Conservation (phyloP, 2,329 filamentous ascomycete species). For the Stagonosporopsis tanaceti region DNA sequence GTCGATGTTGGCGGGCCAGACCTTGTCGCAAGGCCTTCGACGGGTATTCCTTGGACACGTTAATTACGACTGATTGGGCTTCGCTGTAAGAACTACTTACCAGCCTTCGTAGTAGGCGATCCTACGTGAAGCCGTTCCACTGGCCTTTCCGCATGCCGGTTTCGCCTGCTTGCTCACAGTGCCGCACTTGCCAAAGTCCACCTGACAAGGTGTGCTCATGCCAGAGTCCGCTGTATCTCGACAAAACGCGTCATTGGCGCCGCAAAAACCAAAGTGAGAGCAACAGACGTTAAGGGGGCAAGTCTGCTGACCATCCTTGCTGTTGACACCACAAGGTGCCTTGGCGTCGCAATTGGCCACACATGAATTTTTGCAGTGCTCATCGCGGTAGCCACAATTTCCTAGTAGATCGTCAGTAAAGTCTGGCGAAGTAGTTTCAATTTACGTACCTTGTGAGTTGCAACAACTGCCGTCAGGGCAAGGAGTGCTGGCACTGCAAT, state of each 20-base stretch:
- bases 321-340: conserved; percentile 49
- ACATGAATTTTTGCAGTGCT: conserved; percentile 28
- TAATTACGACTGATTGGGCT: background rate
- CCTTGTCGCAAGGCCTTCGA: conserved; percentile 29
- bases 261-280: conserved; percentile 52
- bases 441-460: conserved; percentile 16
- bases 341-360: conserved; percentile 49
- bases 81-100: conserved; percentile 9
- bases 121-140: conserved; percentile 24
- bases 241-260: conserved; percentile 39
- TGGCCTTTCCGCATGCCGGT: conserved; percentile 24
- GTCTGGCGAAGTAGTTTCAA: background rate
- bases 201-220: conserved; percentile 14
- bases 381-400: conserved; percentile 22
- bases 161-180: background rate
- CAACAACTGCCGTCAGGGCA: conserved; percentile 25
- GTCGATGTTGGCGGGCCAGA: conserved; percentile 33
- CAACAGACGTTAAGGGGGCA: conserved; percentile 32
- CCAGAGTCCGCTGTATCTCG: conserved; percentile 8
- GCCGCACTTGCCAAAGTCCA: conserved; percentile 18
- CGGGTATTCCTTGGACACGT: conserved; percentile 27
- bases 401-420: conserved; percentile 3
- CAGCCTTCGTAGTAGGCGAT: conserved; percentile 34
- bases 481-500: conserved; percentile 17
- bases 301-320: conserved; percentile 7